Evolutionary conservation across 805 yeast species (phyloP), one percentile per base, ranked within the genome.

Genomic region (Wickerhamomyces pijperi): DNA sequence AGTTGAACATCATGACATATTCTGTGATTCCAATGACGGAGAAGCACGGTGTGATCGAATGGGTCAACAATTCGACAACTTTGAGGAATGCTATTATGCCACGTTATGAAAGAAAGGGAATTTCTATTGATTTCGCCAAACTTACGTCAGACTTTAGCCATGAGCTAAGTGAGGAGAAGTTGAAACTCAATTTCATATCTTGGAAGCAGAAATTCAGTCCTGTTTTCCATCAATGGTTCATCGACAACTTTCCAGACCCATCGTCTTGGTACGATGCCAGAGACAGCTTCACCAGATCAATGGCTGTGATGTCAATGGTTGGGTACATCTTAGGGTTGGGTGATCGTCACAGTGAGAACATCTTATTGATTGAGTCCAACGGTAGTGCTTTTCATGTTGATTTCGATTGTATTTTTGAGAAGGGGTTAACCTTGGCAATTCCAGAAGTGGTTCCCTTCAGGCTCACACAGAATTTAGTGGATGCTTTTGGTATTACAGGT

Each of bases 391-490:
- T 92, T 44, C 99, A 92, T 57, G 97, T 92, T 40, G 99, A 94
- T 60, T 92, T 92, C 58, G 97, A 94, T 55, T 90, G 97, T 63
- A 64, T 92, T 33, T 92, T 94, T 53, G 97, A 90, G 42, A 92
- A 90, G 55, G 79, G 72, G 34, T 60, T 59, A 35, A 84, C 83
- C 19, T 61, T 78, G 21, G 78, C 79, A 2, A 79, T 82, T 5
- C 99, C 99, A 0, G 99, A 92, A 54, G 65, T 85, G 23, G 98
- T 92, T 2, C 99, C 98, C 0, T 92, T 92, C 59, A 67, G 99
- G 46, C 58, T 92, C 36, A 92, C 98, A 0, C 82, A 77, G 37
- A 90, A 92, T 53, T 70, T 92, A 66, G 78, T 78, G 3, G 95
- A 87, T 56, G 97, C 96, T 0, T 67, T 83, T 51, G 97, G 97